phyloP scores from a whole-genome alignment of 2,329 filamentous ascomycete species.

The Penicillium sp. region DNA sequence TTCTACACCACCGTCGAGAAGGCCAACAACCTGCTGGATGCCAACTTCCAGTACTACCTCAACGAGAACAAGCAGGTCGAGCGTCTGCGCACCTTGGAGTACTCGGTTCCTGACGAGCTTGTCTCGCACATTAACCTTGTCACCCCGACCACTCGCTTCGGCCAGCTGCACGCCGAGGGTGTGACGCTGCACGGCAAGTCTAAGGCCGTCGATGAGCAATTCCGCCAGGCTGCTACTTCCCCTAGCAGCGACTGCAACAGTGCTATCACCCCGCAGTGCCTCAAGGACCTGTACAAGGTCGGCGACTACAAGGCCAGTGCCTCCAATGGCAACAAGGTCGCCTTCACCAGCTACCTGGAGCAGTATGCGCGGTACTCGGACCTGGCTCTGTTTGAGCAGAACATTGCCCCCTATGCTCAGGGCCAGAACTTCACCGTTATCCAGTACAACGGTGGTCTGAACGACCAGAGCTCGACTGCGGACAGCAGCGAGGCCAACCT shows the following conservation, averaged over 20 bases:
- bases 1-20: slow-evolving; percentile 31
- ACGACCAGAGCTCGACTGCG: slow-evolving; percentile 31
- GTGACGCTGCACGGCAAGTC: slow-evolving; percentile 22
- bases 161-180: slow-evolving; percentile 28
- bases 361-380: slow-evolving; percentile 46
- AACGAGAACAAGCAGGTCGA: slow-evolving; percentile 22
- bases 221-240: slow-evolving; percentile 14
- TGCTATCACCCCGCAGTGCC: slow-evolving; percentile 43
- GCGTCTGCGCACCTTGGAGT: slow-evolving; percentile 36
- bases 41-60: slow-evolving; percentile 37
- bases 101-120: slow-evolving; percentile 35
- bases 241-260: slow-evolving; percentile 35
- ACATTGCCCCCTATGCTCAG: slow-evolving; percentile 36
- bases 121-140: slow-evolving; percentile 36
- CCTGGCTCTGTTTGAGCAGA: slow-evolving; percentile 36
- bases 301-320: slow-evolving; percentile 36
- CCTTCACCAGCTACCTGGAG: slow-evolving; percentile 45
- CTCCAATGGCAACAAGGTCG: slow-evolving; percentile 36
- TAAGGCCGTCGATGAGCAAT: slow-evolving; percentile 12
- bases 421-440: slow-evolving; percentile 43
- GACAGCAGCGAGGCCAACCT: slow-evolving; percentile 47
- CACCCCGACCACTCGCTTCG: slow-evolving; percentile 40
- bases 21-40: slow-evolving; percentile 35
- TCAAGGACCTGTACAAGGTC: slow-evolving; percentile 45
- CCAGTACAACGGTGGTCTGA: slow-evolving; percentile 38